Conservation (phyloP, 345 rosid genomes). For the Salix dunnii region DNA sequence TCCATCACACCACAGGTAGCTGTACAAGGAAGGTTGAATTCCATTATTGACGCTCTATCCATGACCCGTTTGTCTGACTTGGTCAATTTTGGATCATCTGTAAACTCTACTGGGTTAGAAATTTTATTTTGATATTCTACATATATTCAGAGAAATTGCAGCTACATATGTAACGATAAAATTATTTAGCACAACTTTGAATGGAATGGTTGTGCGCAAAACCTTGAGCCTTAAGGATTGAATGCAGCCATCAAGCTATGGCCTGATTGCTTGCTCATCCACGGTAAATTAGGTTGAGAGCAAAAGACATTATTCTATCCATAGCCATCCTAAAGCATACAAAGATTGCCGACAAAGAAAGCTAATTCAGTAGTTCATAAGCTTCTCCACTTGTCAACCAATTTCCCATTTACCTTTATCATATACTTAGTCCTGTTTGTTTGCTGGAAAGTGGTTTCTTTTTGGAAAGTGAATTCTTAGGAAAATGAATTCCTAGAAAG, state of each 20-base stretch:
- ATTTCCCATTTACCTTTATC: conserved; percentile 11
- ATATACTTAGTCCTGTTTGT: too few relatives aligned
- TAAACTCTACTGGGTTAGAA: neutral
- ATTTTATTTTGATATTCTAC: neutral
- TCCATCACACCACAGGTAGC: neutral
- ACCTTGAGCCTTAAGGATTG: neutral
- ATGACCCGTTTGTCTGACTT: conserved; percentile 4
- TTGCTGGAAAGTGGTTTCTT: too few relatives aligned
- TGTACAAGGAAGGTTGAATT: conserved; percentile 3
- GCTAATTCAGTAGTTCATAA: conserved; percentile 23
- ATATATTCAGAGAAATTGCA: neutral
- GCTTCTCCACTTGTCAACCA: conserved; percentile 18
- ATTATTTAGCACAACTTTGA: neutral
- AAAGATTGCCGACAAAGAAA: conserved; percentile 38
- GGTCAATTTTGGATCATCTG: neutral
- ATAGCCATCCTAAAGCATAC: conserved; percentile 11
- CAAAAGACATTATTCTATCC: conserved; percentile 1
- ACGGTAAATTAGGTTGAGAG: conserved; percentile 12
- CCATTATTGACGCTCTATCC: neutral
- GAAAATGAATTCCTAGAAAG: too few relatives aligned
- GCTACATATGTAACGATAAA: neutral
- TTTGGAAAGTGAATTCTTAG: too few relatives aligned
- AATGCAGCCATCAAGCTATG: neutral
- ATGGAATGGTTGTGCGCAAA: neutral
- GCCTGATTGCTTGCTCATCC: neutral